Evolutionary conservation across 352 stramenopile species (phyloP), one percentile per base, ranked within the genome.

Genomic region (Phytopythium oedochilum): DNA sequence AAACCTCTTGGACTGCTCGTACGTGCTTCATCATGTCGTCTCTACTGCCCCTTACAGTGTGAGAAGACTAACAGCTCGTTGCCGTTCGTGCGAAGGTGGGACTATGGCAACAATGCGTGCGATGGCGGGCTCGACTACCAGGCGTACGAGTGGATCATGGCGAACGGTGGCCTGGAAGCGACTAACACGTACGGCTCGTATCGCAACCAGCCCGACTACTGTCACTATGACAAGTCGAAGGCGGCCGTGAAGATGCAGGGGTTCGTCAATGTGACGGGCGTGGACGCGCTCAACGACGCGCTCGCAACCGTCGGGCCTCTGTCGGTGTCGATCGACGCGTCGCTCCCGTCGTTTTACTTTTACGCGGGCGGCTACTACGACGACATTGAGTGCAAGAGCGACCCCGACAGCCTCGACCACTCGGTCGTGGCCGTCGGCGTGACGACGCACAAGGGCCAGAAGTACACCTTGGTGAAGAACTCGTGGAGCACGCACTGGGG

Each of bases 391-490:
- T 99, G 96, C 71, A 96, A 92, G 58, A 96, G 75, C 57, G 89
- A 91, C 46, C 46, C 90, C n/a, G 89, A 97, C 60, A 92, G 88
- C 46, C 71, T 98, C 15, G 88, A 97, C 58, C 93, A 98, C 68
- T 96, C 90, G 23, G 90, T 97, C 32, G 69, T 97, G 17, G 82
- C 92, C 4, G 91, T 97, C 1, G 93, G 93, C 34, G 89, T 96
- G 55, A 96, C 87, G 20, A 91, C 73, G 20, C 66, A 94, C 60
- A 76, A 92, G 12, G 92, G 80, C 0, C 86, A 97, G 57, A 93
- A 96, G 69, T 98, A 97, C 71, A 98, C 89, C 49, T 72, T 98
- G 60, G 86, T 98, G 48, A 97, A 97, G 72, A 98, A 98, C 67
- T 97, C 86, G 57, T 98, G 94, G 94, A 95, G 85, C 64, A 94